A percentile compares a stretch with the other conserved stretches of the same genome.
These are phyloP conservation scores for Ceratobasidium theobromae DNA, from an alignment of 1,284 basidiomycete species.

Conservation along the genomic window DNA sequence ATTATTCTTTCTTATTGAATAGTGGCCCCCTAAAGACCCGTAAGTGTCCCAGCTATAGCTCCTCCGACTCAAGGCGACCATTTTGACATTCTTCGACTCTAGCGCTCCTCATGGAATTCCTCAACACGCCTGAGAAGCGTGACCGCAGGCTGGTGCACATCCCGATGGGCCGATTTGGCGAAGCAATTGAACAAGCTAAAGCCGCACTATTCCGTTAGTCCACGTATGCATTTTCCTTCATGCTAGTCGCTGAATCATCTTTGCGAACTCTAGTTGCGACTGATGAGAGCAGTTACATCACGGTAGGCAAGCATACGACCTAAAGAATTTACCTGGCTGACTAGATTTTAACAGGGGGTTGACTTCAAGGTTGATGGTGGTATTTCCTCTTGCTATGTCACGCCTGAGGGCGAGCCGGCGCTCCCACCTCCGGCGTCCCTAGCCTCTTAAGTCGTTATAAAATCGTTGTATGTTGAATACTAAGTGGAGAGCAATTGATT, in stretches of 20 bases:
- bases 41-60: slow-evolving; percentile 50
- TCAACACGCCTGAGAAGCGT: slow-evolving; percentile 95
- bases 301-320: slow-evolving; percentile 52
- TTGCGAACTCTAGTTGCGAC: slow-evolving; percentile 73
- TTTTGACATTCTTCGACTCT: slow-evolving; percentile 6
- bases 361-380: slow-evolving; percentile 96
- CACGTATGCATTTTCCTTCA: slow-evolving; percentile 4
- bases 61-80: not conserved
- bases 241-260: slow-evolving; percentile 20
- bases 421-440: slow-evolving; percentile 56
- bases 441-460: not conserved
- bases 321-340: slow-evolving; percentile 1
- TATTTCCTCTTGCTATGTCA: slow-evolving; percentile 85
- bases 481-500: not conserved
- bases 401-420: slow-evolving; percentile 67
- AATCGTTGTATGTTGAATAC: not conserved
- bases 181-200: slow-evolving; percentile 91
- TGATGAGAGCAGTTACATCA: slow-evolving; percentile 83
- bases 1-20: slow-evolving; percentile 33
- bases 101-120: slow-evolving; percentile 96
- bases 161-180: slow-evolving; percentile 96
- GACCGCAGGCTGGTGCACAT: slow-evolving; percentile 88
- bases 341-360: slow-evolving; percentile 60
- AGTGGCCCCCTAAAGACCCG: slow-evolving; percentile 92
- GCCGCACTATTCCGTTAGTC: slow-evolving; percentile 85